Percentiles rank a stretch among this genome's conserved stretches.
These are phyloP conservation scores for Ilyonectria robusta DNA, from an alignment of 2,329 filamentous ascomycete genomes.

Conservation along the genomic window DNA sequence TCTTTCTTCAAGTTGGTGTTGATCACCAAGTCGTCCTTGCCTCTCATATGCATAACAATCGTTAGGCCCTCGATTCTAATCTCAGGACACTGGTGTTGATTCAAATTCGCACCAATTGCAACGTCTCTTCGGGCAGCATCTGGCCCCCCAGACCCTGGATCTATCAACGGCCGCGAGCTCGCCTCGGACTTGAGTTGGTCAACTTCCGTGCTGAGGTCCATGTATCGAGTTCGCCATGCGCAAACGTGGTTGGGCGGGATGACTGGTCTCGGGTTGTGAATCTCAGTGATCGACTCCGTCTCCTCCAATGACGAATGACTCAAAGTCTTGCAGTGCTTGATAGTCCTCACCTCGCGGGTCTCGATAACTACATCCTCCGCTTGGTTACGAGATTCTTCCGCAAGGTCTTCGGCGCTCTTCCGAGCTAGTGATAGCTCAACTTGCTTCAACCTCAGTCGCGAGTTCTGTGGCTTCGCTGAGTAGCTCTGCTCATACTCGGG, in stretches of 20 bases:
- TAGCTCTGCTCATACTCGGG: constrained; percentile 15
- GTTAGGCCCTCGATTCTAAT: constrained; percentile 64
- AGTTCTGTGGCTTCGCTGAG: constrained; percentile 25
- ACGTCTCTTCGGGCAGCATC: constrained; percentile 34
- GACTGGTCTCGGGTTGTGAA: constrained; percentile 53
- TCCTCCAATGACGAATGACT: constrained; percentile 25
- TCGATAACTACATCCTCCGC: constrained; percentile 14
- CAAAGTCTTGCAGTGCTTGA: constrained; percentile 14
- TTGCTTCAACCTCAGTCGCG: constrained; percentile 46
- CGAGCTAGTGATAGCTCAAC: constrained; percentile 48
- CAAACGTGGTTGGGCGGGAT: constrained; percentile 58
- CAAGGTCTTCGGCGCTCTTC: constrained; percentile 38
- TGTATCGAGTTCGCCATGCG: constrained; percentile 59
- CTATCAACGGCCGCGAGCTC: constrained; percentile 36
- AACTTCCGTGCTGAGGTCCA: constrained; percentile 58
- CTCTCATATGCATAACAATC: constrained; percentile 65
- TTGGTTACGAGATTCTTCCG: constrained; percentile 21
- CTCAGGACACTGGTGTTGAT: constrained; percentile 51
- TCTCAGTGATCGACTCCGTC: constrained; percentile 36
- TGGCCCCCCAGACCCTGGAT: constrained; percentile 31
- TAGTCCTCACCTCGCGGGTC: constrained; percentile 15
- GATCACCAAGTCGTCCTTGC: constrained; percentile 66
- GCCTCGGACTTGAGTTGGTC: constrained; percentile 59
- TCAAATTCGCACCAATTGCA: constrained; percentile 35
- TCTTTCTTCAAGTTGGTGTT: constrained; percentile 60